A percentile compares a stretch with the other conserved stretches of the same genome.
These are phyloP conservation scores for Bacidia rubella DNA, from an alignment of 495 filamentous ascomycete species.

Conservation along the genomic window DNA sequence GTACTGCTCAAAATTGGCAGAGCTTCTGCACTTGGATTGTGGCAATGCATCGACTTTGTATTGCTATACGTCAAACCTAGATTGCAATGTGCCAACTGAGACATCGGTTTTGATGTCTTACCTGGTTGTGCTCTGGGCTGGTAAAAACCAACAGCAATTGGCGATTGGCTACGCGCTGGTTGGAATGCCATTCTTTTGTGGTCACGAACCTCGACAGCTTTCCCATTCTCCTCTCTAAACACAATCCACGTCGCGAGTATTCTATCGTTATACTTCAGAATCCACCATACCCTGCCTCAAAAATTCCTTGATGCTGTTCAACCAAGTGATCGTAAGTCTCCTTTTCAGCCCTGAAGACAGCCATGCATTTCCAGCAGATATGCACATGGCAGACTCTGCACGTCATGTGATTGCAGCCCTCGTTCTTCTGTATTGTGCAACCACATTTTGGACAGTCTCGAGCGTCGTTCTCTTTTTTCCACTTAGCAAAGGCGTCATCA, in stretches of 20 bases:
- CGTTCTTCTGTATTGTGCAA: constrained; percentile 18
- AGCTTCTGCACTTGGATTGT: too few relatives aligned
- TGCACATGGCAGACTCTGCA: constrained; percentile 20
- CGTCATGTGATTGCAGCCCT: constrained; percentile 25
- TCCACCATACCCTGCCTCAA: background rate
- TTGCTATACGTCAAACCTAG: too few relatives aligned
- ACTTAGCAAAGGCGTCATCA: constrained; percentile 10
- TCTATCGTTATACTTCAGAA: background rate
- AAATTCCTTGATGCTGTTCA: constrained; percentile 9
- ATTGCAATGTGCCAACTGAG: too few relatives aligned
- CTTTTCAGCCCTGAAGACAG: constrained; percentile 9
- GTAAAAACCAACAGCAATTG: too few relatives aligned
- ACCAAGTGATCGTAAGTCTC: constrained; percentile 21
- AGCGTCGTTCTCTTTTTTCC: constrained; percentile 16
- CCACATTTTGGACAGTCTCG: constrained; percentile 23
- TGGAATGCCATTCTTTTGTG: too few relatives aligned
- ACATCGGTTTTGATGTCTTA: too few relatives aligned
- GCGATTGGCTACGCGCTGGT: too few relatives aligned
- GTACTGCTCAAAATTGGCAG: too few relatives aligned
- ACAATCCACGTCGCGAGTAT: background rate
- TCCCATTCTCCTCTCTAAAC: too few relatives aligned
- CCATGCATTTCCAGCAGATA: constrained; percentile 26
- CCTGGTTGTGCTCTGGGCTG: too few relatives aligned
- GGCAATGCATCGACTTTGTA: too few relatives aligned
- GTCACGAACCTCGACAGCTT: too few relatives aligned